Base-by-base conservation (phyloP, 495 filamentous ascomycete species). In the Penicillium pulvis region DNA sequence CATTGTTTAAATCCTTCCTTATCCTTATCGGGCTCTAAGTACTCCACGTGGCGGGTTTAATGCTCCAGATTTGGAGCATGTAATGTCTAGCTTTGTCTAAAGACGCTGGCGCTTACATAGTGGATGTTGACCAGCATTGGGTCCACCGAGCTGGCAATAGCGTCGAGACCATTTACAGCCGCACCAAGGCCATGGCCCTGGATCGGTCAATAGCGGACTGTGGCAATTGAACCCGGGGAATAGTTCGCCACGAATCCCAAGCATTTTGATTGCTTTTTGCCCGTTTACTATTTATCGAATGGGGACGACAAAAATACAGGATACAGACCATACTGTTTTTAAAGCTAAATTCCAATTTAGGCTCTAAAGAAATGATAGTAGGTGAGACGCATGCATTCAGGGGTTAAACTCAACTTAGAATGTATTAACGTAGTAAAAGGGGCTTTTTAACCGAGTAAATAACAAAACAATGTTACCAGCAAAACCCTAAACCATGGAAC, bases 61-160 rank as follows among this genome's bases (percentile, higher is more conserved):
- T 0, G 35, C 39, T 1, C 39, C 4, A 41, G 0, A 46, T 24
- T 5, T 23, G 19, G 43, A 46, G 43, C 17, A 43, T 44, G 42
- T 9, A 44, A 44, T 16, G 42, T 44, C 20, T 48, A 48, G 20
- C 10, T 48, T 16, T 24, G 23, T 28, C 6, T 23, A 33, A 50
- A 53, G 28, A 36, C 33, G 9, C 31, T 55, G 35, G 51, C 24
- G 57, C 46, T 50, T 42, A 44, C 46, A 17, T 30, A 46, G 51
- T 43, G 51, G 57, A 50, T 55, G 33, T 31, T 23, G 24, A 59
- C 12, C 4, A 50, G 31, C 31, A 36, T 12, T 6, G 44, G 46
- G 23, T 44, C 57, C 57, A 59, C 57, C 35, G 14, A 14, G 42
- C 7, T 60, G 19, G 44, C 58, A 55, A 60, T 60, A 60, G 58